Evolutionary conservation across 2,329 filamentous ascomycete genomes (phyloP).

Genomic region (Xylariaceae sp.): DNA sequence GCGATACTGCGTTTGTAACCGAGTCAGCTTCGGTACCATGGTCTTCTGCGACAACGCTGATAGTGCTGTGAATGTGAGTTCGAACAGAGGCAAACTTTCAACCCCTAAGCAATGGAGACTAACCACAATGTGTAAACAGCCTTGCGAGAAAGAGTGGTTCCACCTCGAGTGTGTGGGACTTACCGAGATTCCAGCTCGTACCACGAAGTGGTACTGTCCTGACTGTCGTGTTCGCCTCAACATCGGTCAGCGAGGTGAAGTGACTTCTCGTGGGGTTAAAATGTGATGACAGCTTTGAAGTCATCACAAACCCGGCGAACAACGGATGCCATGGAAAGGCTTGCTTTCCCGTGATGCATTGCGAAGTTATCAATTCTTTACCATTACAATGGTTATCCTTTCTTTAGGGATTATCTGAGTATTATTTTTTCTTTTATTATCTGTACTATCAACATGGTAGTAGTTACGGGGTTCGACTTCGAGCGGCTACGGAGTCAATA

Average conservation of each 20-base stretch:
- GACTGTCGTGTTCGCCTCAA: conserved; percentile 63
- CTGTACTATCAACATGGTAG: no score
- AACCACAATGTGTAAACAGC: conserved; percentile 33
- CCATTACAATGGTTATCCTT: no score
- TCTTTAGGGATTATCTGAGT: no score
- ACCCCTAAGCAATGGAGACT: conserved; percentile 16
- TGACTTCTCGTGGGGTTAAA: conserved; percentile 55
- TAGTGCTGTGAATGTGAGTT: conserved; percentile 51
- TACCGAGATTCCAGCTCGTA: conserved; percentile 62
- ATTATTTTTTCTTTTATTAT: no score
- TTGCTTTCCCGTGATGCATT: no score
- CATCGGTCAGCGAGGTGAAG: conserved; percentile 61
- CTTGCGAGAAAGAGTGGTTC: conserved; percentile 83
- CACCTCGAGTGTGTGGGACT: conserved; percentile 75
- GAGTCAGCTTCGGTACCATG: conserved; percentile 79
- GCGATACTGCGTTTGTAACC: conserved; percentile 72
- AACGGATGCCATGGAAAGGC: no score
- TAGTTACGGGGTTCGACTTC: no score
- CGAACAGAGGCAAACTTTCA: conserved; percentile 15
- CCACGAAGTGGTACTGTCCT: conserved; percentile 82
- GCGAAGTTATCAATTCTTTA: no score
- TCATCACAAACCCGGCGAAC: no score
- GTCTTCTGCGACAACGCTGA: conserved; percentile 77
- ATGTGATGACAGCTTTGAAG: no score
- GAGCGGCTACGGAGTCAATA: no score